A percentile compares a stretch with the other conserved stretches of the same genome.
These are phyloP conservation scores for Pseudocohnilembus persalinus DNA, from an alignment of 169 alveolate genomes.

Conservation along the genomic window DNA sequence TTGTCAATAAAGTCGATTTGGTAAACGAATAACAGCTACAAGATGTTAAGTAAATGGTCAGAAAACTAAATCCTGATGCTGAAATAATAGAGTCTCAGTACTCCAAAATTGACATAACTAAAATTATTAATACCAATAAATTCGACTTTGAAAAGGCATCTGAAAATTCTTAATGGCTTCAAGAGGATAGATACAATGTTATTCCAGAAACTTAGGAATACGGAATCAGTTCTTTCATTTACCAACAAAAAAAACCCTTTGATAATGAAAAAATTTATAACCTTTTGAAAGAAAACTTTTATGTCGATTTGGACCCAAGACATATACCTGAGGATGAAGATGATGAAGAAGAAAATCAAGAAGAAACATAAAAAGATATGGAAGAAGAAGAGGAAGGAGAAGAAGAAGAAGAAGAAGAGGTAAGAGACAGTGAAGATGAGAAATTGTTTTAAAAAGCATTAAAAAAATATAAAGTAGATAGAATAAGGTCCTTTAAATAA, in stretches of 20 bases:
- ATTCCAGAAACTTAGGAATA: slow-evolving; percentile 30
- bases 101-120: slow-evolving; percentile 19
- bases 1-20: slow-evolving; percentile 51
- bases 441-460: slow-evolving; percentile 5
- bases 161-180: slow-evolving; percentile 27
- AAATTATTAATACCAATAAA: slow-evolving; percentile 30
- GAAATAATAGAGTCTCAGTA: slow-evolving; percentile 22
- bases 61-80: slow-evolving; percentile 30
- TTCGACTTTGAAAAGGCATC: slow-evolving; percentile 35
- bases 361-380: background rate
- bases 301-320: slow-evolving; percentile 5
- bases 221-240: slow-evolving; percentile 18
- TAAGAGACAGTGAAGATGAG: background rate
- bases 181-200: slow-evolving; percentile 19
- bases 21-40: slow-evolving; percentile 15
- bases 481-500: slow-evolving; percentile 10
- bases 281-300: slow-evolving; percentile 1
- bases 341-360: background rate
- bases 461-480: slow-evolving; percentile 6
- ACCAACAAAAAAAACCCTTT: slow-evolving; percentile 30
- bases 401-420: slow-evolving; percentile 12
- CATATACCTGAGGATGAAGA: background rate
- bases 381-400: slow-evolving; percentile 3
- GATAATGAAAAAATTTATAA: slow-evolving; percentile 20
- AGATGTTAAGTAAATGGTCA: background rate